Evolutionary conservation across 2,329 filamentous ascomycete species (phyloP), one percentile per base, ranked within the genome.

Genomic region (Neonectria hederae): DNA sequence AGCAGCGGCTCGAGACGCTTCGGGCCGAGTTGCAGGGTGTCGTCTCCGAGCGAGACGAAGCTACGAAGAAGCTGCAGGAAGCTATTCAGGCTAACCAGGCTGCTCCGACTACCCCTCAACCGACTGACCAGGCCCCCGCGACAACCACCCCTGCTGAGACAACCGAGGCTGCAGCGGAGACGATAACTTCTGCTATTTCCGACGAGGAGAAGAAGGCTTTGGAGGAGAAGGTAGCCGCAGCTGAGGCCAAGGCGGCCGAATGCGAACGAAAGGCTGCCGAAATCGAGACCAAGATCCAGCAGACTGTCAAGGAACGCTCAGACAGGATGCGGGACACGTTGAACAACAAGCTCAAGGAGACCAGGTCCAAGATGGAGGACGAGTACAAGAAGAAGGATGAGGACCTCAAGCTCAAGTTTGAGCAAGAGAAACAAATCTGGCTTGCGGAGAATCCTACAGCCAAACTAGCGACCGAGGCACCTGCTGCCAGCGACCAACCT

Each of bases 311-410:
- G 72, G 82, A 85, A 56, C 85, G 89, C 48, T 89, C 89, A 1
- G 87, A 92, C 46, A 87, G 86, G 75, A 91, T 93, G 90, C 91
- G 89, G 73, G 83, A 86, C 22, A 80, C 86, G 2, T 80, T 93
- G 54, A 90, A 89, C 72, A 89, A 87, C 74, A 93, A 91, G 75
- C 83, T 97, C 17, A 87, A 83, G 61, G 92, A 93, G 70, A 86
- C 89, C 48, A 86, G 84, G 68, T 77, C 83, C 54, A 81, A 83
- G 64, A 79, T 83, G 67, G 83, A 84, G 54, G 83, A 84, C 32
- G 82, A 86, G 63, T 82, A 81, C 59, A 87, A 87, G 72, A 83
- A 84, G 63, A 86, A 87, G 71, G 81, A 83, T 24, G 82, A 82
- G 42, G 82, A 86, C 46, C 77, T 84, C 48, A 86, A 87, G 68